Base-by-base conservation (phyloP, 345 rosid species). In the Camelina hispida region DNA sequence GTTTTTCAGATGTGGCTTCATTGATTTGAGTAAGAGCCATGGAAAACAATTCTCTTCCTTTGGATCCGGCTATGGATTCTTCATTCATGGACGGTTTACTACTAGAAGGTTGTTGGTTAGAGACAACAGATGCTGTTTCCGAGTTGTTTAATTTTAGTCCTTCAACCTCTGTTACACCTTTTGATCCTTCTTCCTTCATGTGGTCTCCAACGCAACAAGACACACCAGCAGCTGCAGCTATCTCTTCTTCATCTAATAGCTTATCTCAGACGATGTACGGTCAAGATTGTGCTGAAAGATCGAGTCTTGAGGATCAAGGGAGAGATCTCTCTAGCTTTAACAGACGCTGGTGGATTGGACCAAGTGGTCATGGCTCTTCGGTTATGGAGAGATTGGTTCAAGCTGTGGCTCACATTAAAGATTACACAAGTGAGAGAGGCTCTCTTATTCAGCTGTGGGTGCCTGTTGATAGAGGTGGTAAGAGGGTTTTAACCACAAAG, bases 41-140 rank as follows among this genome's bases (percentile, higher is more conserved):
- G 70, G 88, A 91, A 46, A 71, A 73, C 67, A 38, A 69, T 69
- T 81, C 73, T 56, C 40, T 67, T 7, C 76, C 83, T 1, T 44
- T 48, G 11, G 87, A 84, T 83, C 79, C 85, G 1, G 58, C 83
- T 20, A 88, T 88, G 96, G 96, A 94, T 68, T 78, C 88, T 28
- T 90, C 87, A 37, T 84, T 37, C 83, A 85, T 94, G 88, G 89
- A 94, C 69, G 93, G 87, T 34, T 78, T 94, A 67, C 70, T 94
- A 38, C 56, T 89, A 35, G 95, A 91, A 30, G 98, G 98, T 44
- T 94, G 93, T 84, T 94, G 98, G 97, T 78, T 91, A 81, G 95
- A 90, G 81, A 77, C 95, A 42, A 73, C 88, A 8, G 89, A 84
- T 71, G 95, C 95, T 71, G 95, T 93, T 74, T 90, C 95, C 17